Percentiles rank a stretch among this genome's conserved stretches.
Evolutionary conservation across 805 yeast species (phyloP).

Genomic region (Saccharomycopsis fodiens): DNA sequence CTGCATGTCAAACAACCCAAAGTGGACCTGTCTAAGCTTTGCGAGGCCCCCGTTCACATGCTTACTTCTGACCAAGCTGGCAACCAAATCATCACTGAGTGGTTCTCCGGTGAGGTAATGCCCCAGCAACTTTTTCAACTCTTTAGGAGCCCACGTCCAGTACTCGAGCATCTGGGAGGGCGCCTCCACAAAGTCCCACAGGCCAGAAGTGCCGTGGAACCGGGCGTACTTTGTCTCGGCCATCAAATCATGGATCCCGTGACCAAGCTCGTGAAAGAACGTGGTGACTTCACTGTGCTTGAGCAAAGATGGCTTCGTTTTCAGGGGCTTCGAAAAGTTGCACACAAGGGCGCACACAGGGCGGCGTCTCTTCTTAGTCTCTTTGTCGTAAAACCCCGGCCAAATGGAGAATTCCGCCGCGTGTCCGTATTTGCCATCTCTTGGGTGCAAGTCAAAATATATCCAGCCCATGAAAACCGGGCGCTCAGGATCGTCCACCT

Average conservation of each 20-base stretch:
- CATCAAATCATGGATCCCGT: slow-evolving; percentile 74
- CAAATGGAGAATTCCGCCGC: slow-evolving; percentile 74
- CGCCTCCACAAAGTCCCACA: slow-evolving; percentile 85
- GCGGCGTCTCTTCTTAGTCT: slow-evolving; percentile 39
- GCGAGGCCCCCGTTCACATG: slow-evolving; percentile 70
- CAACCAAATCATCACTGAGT: slow-evolving; percentile 49
- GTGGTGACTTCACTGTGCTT: slow-evolving; percentile 67
- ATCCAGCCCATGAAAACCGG: slow-evolving; percentile 71
- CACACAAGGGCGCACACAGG: slow-evolving; percentile 79
- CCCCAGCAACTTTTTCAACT: slow-evolving; percentile 49
- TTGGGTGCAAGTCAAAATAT: slow-evolving; percentile 75
- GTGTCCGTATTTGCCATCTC: slow-evolving; percentile 82
- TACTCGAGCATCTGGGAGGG: slow-evolving; percentile 87
- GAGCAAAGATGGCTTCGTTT: slow-evolving; percentile 17
- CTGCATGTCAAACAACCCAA: slow-evolving; percentile 69
- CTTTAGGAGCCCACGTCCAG: slow-evolving; percentile 74
- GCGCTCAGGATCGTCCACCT: slow-evolving; percentile 36
- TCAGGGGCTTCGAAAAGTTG: slow-evolving; percentile 65
- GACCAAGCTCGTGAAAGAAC: slow-evolving; percentile 86
- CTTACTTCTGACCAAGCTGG: slow-evolving; percentile 53
- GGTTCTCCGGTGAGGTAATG: slow-evolving; percentile 59
- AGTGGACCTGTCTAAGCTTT: slow-evolving; percentile 69
- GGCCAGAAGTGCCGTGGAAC: slow-evolving; percentile 71
- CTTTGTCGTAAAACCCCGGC: slow-evolving; percentile 45
- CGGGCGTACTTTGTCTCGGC: slow-evolving; percentile 57